A percentile compares a stretch with the other conserved stretches of the same genome.
Conservation (phyloP, 2,329 filamentous ascomycete species). For the Leptographium procerum region DNA sequence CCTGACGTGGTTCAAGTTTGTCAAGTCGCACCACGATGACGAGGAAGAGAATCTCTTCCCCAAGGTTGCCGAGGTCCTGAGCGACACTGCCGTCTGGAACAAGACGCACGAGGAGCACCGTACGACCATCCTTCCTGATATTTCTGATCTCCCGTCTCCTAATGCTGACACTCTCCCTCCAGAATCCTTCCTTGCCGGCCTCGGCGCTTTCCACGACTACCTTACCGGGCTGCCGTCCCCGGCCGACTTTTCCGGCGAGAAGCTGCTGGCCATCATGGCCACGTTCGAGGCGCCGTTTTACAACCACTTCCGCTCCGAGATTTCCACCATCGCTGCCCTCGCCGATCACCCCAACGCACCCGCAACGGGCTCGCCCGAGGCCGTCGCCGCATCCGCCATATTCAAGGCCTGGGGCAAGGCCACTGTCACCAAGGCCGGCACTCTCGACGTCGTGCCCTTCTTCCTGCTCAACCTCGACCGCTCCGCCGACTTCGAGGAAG, state of each 20-base stretch:
- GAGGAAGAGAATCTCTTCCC: slow-evolving; percentile 47
- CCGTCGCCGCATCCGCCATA: slow-evolving; percentile 31
- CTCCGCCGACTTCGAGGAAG: slow-evolving; percentile 39
- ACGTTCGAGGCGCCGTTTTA: slow-evolving; percentile 39
- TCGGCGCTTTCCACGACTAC: slow-evolving; percentile 41
- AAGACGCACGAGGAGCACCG: slow-evolving; percentile 45
- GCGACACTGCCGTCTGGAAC: slow-evolving; percentile 37
- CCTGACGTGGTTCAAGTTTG: slow-evolving; percentile 46
- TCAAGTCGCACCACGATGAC: slow-evolving; percentile 49
- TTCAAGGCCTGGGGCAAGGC: slow-evolving; percentile 53
- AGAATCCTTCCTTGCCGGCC: slow-evolving; percentile 39
- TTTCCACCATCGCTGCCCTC: slow-evolving; percentile 37
- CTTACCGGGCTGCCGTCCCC: slow-evolving; percentile 30
- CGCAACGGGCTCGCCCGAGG: slow-evolving; percentile 30
- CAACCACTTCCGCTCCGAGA: slow-evolving; percentile 44
- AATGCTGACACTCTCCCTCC: background rate
- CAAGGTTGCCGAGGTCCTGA: slow-evolving; percentile 39
- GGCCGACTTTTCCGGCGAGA: slow-evolving; percentile 29
- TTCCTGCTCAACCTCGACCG: slow-evolving; percentile 53
- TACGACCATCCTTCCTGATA: slow-evolving; percentile 16
- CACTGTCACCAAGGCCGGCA: slow-evolving; percentile 49
- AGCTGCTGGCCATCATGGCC: slow-evolving; percentile 37
- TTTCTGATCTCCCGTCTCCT: background rate
- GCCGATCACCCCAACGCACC: slow-evolving; percentile 40
- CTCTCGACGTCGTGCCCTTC: slow-evolving; percentile 50